Percentiles rank a stretch among this genome's conserved stretches.
phyloP scores from a whole-genome alignment of 192 early-diverging fungal species.

The Backusella tuberculispora region DNA sequence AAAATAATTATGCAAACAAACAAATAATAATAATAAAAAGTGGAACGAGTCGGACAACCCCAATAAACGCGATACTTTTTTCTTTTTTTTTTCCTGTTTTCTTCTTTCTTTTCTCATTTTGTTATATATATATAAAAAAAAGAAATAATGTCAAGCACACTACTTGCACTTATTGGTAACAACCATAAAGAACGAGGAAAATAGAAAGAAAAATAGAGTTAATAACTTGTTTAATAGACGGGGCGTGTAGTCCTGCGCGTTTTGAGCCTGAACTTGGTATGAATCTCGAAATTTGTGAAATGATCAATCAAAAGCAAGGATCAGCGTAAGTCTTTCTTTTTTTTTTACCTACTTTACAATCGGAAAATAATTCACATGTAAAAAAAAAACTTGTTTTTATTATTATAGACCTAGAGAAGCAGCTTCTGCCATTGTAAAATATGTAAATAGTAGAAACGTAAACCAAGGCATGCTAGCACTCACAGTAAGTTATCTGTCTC shows the following conservation, averaged over 20 bases:
- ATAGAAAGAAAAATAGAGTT: background rate
- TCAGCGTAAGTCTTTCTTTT: slow-evolving; percentile 63
- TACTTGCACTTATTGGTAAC: slow-evolving; percentile 21
- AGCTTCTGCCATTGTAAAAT: slow-evolving; percentile 66
- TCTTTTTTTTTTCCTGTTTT: background rate
- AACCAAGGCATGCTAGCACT: slow-evolving; percentile 66
- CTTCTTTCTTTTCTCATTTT: too few species aligned
- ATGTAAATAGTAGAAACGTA: slow-evolving; percentile 65
- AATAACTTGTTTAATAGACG: slow-evolving; percentile 52
- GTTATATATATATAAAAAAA: background rate
- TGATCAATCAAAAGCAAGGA: slow-evolving; percentile 89
- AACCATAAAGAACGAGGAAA: background rate
- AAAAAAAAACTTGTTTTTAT: background rate
- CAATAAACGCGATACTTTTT: background rate
- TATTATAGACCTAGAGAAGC: slow-evolving; percentile 71
- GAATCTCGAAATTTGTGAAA: slow-evolving; percentile 94
- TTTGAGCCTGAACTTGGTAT: slow-evolving; percentile 81
- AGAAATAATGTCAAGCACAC: slow-evolving; percentile 1
- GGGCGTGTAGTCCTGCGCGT: slow-evolving; percentile 73
- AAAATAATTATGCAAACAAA: too few species aligned
- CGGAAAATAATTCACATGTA: background rate
- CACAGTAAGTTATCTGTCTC: slow-evolving; percentile 46
- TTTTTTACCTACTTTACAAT: background rate
- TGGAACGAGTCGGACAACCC: background rate
- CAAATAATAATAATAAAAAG: background rate